A percentile compares a stretch with the other conserved stretches of the same genome.
phyloP scores from a whole-genome alignment of 257 asterid genomes.

The Haberlea rhodopensis region DNA sequence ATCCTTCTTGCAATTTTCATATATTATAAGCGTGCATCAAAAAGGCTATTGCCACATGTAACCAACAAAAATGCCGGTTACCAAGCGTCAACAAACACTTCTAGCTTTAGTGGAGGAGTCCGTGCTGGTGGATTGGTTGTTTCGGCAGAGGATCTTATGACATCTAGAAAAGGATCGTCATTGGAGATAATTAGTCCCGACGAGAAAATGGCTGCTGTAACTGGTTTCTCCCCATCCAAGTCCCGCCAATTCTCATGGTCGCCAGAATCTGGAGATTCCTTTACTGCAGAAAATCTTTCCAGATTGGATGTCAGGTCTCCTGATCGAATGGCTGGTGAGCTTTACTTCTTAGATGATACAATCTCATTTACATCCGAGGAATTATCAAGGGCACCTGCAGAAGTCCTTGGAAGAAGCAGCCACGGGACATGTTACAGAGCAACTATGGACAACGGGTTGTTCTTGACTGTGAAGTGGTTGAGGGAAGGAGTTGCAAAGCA shows the following conservation, averaged over 20 bases:
- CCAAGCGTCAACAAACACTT: slow-evolving; percentile 53
- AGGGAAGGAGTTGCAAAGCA: slow-evolving; percentile 98
- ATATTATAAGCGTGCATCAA: slow-evolving; percentile 45
- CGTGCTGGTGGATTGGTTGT: slow-evolving; percentile 51
- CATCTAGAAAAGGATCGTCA: slow-evolving; percentile 63
- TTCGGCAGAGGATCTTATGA: slow-evolving; percentile 63
- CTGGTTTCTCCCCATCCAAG: slow-evolving; percentile 89
- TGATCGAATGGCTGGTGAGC: slow-evolving; percentile 82
- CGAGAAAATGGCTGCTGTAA: slow-evolving; percentile 59
- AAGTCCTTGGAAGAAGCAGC: slow-evolving; percentile 94
- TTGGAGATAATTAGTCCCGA: slow-evolving; percentile 68
- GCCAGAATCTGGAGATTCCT: slow-evolving; percentile 87
- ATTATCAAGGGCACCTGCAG: slow-evolving; percentile 92
- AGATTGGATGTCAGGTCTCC: slow-evolving; percentile 86
- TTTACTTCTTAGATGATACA: slow-evolving; percentile 87
- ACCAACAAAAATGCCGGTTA: slow-evolving; percentile 44
- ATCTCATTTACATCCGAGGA: slow-evolving; percentile 85
- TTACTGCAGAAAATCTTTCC: slow-evolving; percentile 60
- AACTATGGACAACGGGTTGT: slow-evolving; percentile 71
- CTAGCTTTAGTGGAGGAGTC: slow-evolving; percentile 46
- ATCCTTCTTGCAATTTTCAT: slow-evolving; percentile 55
- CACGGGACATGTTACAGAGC: slow-evolving; percentile 94
- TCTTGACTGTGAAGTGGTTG: slow-evolving; percentile 95
- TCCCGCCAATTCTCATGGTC: slow-evolving; percentile 88
- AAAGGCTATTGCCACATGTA: slow-evolving; percentile 41